Evolutionary conservation across 2,329 filamentous ascomycete species (phyloP), one percentile per base, ranked within the genome.

Genomic region (Emydomyces testavorans): DNA sequence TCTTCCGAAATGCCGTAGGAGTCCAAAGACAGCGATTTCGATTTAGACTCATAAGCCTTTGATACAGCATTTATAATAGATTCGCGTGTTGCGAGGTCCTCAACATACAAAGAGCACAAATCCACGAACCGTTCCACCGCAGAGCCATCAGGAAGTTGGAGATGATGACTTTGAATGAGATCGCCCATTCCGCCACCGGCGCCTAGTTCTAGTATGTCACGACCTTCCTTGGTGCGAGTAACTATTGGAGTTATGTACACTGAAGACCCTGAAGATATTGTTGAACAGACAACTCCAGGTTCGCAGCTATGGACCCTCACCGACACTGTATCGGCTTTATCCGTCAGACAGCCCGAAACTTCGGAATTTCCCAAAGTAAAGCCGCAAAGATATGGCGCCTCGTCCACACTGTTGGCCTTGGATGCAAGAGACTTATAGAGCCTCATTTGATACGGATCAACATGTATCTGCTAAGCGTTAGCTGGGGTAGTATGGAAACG

Each of bases 221-320:
- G 64, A 6, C 83, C 83, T 45, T 76, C 65, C 1, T 69, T 58
- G 3, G 76, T 65, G 21, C 53, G 51, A 15, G 80, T 79, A 13
- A 94, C 75, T 35, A 95, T 80, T 0, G 89, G 89, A 5, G 78
- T 78, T 46, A 95, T 90, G 59, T 77, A 81, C 5, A 95, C 82
- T 0, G 84, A 75, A 60, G 71, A 55, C 59, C 61, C 40, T 68
- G 70, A 61, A 31, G 67, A 67, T 43, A 65, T 62, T 7, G 54
- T 61, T 5, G 62, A 60, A 53, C 70, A 80, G 55, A 60, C 58
- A 13, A 63, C 56, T 11, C 80, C 84, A 53, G 78, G 82, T 58
- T 94, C 88, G 56, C 90, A 95, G 58, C 86, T 93, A 62, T 96
- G 90, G 5, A 96, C 71, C 1, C 83, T 78, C 0, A 78, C 79